A percentile compares a stretch with the other conserved stretches of the same genome.
These are phyloP conservation scores for Aspergillus ruber DNA, from an alignment of 2,329 filamentous ascomycete genomes.

Conservation along the genomic window DNA sequence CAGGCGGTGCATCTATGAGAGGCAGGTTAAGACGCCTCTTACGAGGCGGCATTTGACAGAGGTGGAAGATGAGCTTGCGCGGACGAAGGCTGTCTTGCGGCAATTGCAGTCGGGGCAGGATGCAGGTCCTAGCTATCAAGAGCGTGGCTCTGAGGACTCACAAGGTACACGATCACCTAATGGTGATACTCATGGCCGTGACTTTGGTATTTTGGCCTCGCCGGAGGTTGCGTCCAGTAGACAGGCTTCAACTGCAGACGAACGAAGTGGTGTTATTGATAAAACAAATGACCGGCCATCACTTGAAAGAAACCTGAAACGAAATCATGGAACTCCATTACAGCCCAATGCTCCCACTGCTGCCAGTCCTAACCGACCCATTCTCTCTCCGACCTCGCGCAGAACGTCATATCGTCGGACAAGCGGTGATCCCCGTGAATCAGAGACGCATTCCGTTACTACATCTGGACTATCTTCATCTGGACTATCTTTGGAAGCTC, in stretches of 20 bases:
- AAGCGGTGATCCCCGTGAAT: not conserved
- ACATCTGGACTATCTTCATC: not conserved
- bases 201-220: not conserved
- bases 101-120: not conserved
- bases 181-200: not conserved
- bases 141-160: not conserved
- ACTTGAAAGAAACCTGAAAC: not conserved
- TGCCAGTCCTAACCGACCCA: not conserved
- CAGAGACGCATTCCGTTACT: constrained; percentile 1
- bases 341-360: not conserved
- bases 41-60: constrained; percentile 44
- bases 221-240: too few relatives aligned
- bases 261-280: not conserved
- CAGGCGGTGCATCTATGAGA: constrained; percentile 45
- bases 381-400: not conserved
- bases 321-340: not conserved
- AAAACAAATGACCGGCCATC: not conserved
- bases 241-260: not conserved
- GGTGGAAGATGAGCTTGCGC: constrained; percentile 37
- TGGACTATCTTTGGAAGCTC: constrained; percentile 3
- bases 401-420: not conserved
- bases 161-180: not conserved
- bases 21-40: constrained; percentile 43
- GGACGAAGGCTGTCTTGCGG: constrained; percentile 14
- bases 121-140: not conserved